Conservation (phyloP, 495 filamentous ascomycete genomes). For the Thermochaetoides thermophila region DNA sequence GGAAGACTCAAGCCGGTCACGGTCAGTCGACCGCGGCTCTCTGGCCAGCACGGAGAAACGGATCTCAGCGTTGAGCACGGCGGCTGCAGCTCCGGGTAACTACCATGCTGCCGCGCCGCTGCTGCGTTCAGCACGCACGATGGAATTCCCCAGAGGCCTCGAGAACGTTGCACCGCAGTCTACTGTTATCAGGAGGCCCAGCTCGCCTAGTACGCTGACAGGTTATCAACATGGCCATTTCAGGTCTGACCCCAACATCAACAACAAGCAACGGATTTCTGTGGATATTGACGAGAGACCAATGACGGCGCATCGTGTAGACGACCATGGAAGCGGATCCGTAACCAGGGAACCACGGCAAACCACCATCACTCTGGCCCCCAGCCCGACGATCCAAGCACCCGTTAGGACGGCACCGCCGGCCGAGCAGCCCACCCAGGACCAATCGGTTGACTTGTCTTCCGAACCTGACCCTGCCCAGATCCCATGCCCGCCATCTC, state of each 20-base stretch:
- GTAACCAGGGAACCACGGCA: no score
- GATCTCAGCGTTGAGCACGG: conserved; percentile 45
- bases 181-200: conserved; percentile 10
- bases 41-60: conserved; percentile 43
- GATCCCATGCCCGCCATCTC: conserved; percentile 29
- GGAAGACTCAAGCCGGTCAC: conserved; percentile 31
- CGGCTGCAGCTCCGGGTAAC: conserved; percentile 50
- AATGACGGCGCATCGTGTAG: conserved; percentile 25
- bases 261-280: conserved; percentile 21
- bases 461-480: conserved; percentile 11
- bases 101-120: conserved; percentile 31
- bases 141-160: conserved; percentile 11
- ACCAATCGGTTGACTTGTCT: conserved; percentile 7
- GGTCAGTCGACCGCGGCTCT: conserved; percentile 41
- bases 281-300: conserved; percentile 23
- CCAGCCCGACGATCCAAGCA: conserved; percentile 11
- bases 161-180: conserved; percentile 12
- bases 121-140: conserved; percentile 20
- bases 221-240: conserved; percentile 28
- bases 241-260: conserved; percentile 32
- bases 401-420: conserved; percentile 16
- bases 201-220: conserved; percentile 18
- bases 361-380: no score
- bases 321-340: conserved; percentile 19
- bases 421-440: conserved; percentile 15